phyloP scores from a whole-genome alignment of 768 basidiomycete genomes.

The Terana coerulea region DNA sequence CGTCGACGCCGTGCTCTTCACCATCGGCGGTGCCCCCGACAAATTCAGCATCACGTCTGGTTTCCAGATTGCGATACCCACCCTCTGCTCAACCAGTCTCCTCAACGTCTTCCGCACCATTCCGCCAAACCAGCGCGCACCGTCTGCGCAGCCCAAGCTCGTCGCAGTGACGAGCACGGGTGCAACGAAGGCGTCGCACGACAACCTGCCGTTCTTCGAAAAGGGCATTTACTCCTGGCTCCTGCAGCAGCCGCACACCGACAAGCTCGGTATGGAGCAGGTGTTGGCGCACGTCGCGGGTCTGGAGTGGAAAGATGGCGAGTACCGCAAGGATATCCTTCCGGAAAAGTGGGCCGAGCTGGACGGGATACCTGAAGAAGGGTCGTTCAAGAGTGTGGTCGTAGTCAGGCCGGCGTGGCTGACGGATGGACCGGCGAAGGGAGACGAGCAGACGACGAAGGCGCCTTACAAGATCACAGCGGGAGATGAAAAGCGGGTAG shows the following conservation, averaged over 20 bases:
- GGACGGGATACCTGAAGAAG: constrained; percentile 39
- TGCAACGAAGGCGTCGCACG: constrained; percentile 41
- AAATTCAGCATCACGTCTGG: constrained; percentile 28
- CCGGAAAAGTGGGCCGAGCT: constrained; percentile 39
- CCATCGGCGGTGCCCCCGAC: constrained; percentile 42
- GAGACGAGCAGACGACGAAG: constrained; percentile 25
- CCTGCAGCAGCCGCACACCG: constrained; percentile 45
- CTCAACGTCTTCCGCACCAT: constrained; percentile 54
- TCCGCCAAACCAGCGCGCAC: constrained; percentile 30
- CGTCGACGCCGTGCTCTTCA: constrained; percentile 56
- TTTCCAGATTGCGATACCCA: constrained; percentile 44
- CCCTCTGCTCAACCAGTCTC: constrained; percentile 55
- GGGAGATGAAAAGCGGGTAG: constrained; percentile 25
- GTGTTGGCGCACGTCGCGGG: constrained; percentile 45
- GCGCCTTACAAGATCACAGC: constrained; percentile 38
- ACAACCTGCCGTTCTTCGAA: constrained; percentile 42
- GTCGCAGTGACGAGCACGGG: constrained; percentile 52
- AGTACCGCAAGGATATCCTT: constrained; percentile 38
- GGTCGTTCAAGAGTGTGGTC: constrained; percentile 40
- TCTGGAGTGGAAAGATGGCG: constrained; percentile 47
- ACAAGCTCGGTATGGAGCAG: constrained; percentile 60
- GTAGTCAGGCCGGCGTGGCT: constrained; percentile 57
- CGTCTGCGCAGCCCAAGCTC: constrained; percentile 41
- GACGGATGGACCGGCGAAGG: constrained; percentile 50
- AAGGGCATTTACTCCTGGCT: constrained; percentile 46